Base-by-base conservation (phyloP, 106 monocot species). In the Platanthera guangdongensis region DNA sequence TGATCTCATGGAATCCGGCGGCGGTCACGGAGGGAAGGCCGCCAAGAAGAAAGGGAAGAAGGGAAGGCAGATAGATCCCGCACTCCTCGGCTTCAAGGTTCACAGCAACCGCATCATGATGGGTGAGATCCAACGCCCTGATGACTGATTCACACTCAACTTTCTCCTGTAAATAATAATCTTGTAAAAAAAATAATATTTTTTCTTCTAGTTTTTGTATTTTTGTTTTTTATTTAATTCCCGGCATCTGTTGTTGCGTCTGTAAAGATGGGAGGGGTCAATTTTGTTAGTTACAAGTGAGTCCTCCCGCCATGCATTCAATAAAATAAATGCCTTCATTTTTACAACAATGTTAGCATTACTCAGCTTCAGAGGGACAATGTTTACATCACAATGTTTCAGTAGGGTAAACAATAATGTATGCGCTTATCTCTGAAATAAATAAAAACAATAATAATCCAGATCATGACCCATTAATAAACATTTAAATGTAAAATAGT, bases 21-120 rank as follows among this genome's bases (percentile, higher is more conserved):
- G 39, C 3, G 82, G 72, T 18, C 49, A 75, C 3, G 77, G 82
- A 7, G 77, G 52, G n/a, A 88, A 78, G 57, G 76, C 75, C 13
- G 72, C 51, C 59, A 76, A 81, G 81, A 92, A 88, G 81, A 89
- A 89, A 63, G 92, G 92, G 9, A 92, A 88, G 81, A 89, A 88
- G 79, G 88, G 92, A 6, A 92, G 80, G 81, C 92, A 92, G 69
- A 92, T 92, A 14, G 88, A 92, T 71, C 88, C 88, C 15, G 84
- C 92, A 28, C 92, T 92, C 30, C 92, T 92, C 15, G 88, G 88
- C 11, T 92, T 92, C 80, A 92, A 89, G 78, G 86, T 92, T 50
- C 92, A 92, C 71, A 92, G 92, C 77, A 92, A 92, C 74, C 92
- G 92, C 47, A 88, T 89, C 77, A 71, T 92, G 88, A 92, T 92